Evolutionary conservation across 2,329 filamentous ascomycete genomes (phyloP), one percentile per base, ranked within the genome.

Genomic region (Alternaria panax): DNA sequence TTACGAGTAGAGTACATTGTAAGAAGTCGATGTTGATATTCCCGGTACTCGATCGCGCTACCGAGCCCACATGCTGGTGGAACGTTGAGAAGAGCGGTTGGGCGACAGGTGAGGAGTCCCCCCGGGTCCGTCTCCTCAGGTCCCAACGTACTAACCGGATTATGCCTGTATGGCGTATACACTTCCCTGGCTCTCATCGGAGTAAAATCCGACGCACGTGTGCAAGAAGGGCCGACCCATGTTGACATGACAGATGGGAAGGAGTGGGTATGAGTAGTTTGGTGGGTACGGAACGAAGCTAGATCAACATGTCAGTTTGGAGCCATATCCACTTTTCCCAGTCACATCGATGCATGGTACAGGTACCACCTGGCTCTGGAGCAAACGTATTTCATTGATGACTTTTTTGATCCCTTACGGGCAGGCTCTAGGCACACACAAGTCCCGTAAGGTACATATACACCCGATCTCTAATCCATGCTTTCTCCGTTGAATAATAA

Each of bases 341-440:
- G 30, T 48, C 20, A 48, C 30, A 24, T 34, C 45, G 22, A 36
- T 34, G 45, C 45, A 48, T 24, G 30, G 24, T 48, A 34, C 14
- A 24, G 45, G 45, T 30, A 48, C 45, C 20, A 48, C 30, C 30
- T 20, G 16, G 22, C 32, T 16, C 24, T 34, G 45, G 45, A 48
- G 45, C 28, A 48, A 48, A 48, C 45, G 45, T 48, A 48, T 48
- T 48, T 48, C 45, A 48, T 48, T 48, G 45, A 48, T 30, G 30
- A 36, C 45, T 48, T 48, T 46, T 48, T 24, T 48, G 12, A 24
- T 16, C 20, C 38, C 45, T 24, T 48, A 48, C 45, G 20, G 45
- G 45, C 45, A 48, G 38, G 45, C 45, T 48, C 32, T 25, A 34
- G 45, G 30, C 32, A 48, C 45, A 46, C 42, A 24, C 38, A 41